phyloP scores from a whole-genome alignment of 441 rosid species.

The Euphorbia corollata region DNA sequence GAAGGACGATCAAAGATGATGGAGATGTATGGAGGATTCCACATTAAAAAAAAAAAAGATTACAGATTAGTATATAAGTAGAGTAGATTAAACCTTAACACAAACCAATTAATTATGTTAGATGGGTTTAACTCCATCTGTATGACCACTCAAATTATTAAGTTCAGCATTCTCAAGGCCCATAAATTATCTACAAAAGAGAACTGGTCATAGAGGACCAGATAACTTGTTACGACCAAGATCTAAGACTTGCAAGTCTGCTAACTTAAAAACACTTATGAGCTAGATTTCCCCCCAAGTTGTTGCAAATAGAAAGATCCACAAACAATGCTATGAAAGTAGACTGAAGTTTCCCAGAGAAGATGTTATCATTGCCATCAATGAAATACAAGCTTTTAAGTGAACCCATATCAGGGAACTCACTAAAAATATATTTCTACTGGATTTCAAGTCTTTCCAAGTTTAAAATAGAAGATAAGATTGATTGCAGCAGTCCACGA shows the following conservation, averaged over 20 bases:
- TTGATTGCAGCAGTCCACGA: conserved; percentile 42
- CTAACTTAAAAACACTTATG: conserved; percentile 24
- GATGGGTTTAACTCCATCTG: too few relatives aligned
- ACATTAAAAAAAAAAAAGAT: too few relatives aligned
- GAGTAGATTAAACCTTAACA: too few relatives aligned
- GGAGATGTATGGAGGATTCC: too few relatives aligned
- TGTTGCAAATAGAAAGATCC: conserved; percentile 62
- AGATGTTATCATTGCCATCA: conserved; percentile 52
- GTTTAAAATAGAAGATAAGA: conserved; percentile 34
- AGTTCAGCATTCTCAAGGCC: too few relatives aligned
- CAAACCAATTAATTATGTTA: too few relatives aligned
- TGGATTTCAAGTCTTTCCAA: conserved; percentile 60
- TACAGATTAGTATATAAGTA: too few relatives aligned
- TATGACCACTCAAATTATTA: too few relatives aligned
- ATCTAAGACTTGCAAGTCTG: conserved; percentile 54
- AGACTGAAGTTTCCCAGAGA: conserved; percentile 44
- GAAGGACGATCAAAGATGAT: too few relatives aligned
- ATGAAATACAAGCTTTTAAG: conserved; percentile 44
- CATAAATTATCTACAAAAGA: too few relatives aligned
- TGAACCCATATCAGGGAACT: conserved; percentile 44
- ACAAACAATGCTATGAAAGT: conserved; percentile 37
- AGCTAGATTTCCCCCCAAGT: conserved; percentile 39
- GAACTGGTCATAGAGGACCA: conserved; percentile 37
- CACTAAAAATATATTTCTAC: conserved; percentile 49
- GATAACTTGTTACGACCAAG: conserved; percentile 53